phyloP scores from a whole-genome alignment of 2,329 filamentous ascomycete species.

The Botryosphaeria dothidea region DNA sequence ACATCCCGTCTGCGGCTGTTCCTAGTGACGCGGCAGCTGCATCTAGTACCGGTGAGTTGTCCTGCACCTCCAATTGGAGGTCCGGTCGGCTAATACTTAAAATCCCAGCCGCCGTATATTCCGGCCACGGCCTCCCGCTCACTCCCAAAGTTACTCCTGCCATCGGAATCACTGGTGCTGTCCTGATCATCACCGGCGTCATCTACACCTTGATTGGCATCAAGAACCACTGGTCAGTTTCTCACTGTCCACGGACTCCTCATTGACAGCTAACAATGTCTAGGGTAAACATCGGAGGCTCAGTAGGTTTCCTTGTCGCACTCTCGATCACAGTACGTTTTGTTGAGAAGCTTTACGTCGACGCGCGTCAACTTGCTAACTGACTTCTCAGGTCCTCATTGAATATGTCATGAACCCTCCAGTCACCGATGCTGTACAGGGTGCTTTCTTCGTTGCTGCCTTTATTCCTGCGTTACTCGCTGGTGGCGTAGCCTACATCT shows the following conservation, averaged over 20 bases:
- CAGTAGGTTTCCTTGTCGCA: constrained; percentile 70
- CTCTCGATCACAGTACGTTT: constrained; percentile 65
- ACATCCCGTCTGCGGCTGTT: constrained; percentile 25
- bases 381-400: constrained; percentile 59
- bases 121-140: constrained; percentile 61
- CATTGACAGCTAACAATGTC: constrained; percentile 23
- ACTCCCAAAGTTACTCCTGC: constrained; percentile 76
- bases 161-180: constrained; percentile 73
- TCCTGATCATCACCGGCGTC: constrained; percentile 73
- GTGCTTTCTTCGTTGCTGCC: constrained; percentile 80
- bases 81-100: background rate
- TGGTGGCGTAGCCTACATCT: constrained; percentile 73
- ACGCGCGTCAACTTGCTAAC: constrained; percentile 23
- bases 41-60: constrained; percentile 26
- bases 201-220: constrained; percentile 77
- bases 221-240: constrained; percentile 66
- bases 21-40: constrained; percentile 25
- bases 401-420: constrained; percentile 85
- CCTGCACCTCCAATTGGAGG: background rate
- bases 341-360: constrained; percentile 26
- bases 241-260: background rate
- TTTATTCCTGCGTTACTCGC: constrained; percentile 72
- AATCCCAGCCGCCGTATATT: constrained; percentile 13
- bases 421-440: constrained; percentile 73
- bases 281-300: constrained; percentile 53